These are phyloP conservation scores for Trichoderma asperellum DNA, from an alignment of 2,329 filamentous ascomycete genomes.

Conservation along the genomic window DNA sequence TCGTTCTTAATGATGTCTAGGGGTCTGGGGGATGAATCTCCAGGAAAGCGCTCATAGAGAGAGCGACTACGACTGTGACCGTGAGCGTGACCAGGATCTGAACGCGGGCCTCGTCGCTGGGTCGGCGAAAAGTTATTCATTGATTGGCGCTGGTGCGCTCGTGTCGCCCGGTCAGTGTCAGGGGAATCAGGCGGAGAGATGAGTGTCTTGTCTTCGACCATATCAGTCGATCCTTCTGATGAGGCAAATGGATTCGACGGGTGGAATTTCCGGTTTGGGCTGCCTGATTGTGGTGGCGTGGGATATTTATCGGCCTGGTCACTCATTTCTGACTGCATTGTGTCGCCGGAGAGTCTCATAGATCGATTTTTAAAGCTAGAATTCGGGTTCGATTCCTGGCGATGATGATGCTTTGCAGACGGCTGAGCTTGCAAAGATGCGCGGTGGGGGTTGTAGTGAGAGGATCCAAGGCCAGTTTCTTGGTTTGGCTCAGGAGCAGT, in stretches of 20 bases:
- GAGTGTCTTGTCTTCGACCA: not conserved
- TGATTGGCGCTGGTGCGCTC: not conserved
- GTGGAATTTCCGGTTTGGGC: conserved; percentile 53
- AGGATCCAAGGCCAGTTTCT: conserved; percentile 66
- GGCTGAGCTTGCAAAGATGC: conserved; percentile 25
- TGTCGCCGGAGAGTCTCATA: not conserved
- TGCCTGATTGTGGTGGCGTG: conserved; percentile 60
- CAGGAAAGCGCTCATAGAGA: conserved; percentile 56
- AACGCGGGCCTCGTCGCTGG: not conserved
- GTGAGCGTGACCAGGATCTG: conserved; percentile 28
- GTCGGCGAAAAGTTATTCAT: not conserved
- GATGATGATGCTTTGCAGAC: not conserved
- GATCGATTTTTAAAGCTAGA: not conserved
- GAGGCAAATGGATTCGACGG: conserved; percentile 48
- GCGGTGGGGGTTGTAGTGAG: conserved; percentile 50
- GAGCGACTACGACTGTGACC: conserved; percentile 32
- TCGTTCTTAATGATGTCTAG: conserved; percentile 69
- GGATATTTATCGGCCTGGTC: conserved; percentile 16
- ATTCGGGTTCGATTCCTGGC: not conserved
- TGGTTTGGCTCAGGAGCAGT: conserved; percentile 68
- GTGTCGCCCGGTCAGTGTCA: not conserved
- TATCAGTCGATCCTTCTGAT: not conserved
- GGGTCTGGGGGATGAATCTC: conserved; percentile 67
- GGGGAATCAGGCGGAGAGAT: conserved; percentile 18
- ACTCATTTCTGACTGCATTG: not conserved